Conservation (phyloP, 768 basidiomycete species). For the Amanita brunnescens region DNA sequence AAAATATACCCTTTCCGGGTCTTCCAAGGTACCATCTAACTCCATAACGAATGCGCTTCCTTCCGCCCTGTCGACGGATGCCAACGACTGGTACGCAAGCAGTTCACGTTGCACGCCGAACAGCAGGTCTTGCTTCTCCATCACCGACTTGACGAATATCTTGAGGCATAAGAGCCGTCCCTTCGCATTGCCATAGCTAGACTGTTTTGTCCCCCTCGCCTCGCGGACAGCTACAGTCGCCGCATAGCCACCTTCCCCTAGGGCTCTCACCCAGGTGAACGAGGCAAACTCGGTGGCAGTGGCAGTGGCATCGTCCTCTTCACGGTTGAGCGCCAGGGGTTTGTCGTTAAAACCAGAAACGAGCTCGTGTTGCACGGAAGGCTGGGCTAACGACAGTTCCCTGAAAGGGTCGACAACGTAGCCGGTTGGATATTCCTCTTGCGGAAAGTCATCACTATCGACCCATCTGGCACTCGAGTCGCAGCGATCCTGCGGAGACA, state of each 20-base stretch:
- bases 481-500: background rate
- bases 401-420: background rate
- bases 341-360: background rate
- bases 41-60: constrained; percentile 30
- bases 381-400: background rate
- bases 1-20: constrained; percentile 21
- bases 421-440: background rate
- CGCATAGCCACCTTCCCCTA: constrained; percentile 4
- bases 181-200: background rate
- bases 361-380: background rate
- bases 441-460: background rate
- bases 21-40: constrained; percentile 27
- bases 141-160: constrained; percentile 17
- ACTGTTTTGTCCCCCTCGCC: background rate
- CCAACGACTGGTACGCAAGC: constrained; percentile 25
- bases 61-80: constrained; percentile 11
- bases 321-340: background rate
- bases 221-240: constrained; percentile 6
- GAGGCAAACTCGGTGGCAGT: background rate
- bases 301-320: background rate
- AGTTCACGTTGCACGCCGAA: constrained; percentile 24
- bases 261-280: constrained; percentile 3
- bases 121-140: constrained; percentile 7
- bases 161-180: constrained; percentile 29
- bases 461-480: background rate